Percentiles rank a stretch among this genome's conserved stretches.
Evolutionary conservation across 176 grass and related monocot genomes (phyloP).

Genomic region (Carex scoparia): DNA sequence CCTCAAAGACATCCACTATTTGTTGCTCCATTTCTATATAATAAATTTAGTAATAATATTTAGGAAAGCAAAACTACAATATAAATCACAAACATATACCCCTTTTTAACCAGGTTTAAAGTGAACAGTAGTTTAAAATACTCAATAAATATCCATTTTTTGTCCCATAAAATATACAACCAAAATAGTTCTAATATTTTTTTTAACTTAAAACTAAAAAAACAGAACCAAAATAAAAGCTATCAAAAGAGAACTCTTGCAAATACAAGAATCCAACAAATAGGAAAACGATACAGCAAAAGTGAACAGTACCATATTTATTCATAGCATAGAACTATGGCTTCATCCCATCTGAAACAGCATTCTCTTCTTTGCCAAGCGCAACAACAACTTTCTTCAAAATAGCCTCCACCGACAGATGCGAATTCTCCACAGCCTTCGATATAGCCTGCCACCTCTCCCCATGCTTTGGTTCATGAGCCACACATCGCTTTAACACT

Average conservation of each 20-base stretch:
- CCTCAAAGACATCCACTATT: neutral
- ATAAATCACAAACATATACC: neutral
- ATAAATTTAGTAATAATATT: neutral
- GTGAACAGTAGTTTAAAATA: neutral
- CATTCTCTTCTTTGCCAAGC: conserved; percentile 70
- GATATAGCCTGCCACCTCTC: conserved; percentile 77
- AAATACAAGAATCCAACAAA: neutral
- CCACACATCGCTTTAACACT: conserved; percentile 64
- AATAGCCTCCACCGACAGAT: conserved; percentile 56
- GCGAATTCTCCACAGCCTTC: conserved; percentile 91
- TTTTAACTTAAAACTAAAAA: neutral
- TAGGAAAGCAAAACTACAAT: neutral
- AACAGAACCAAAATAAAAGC: neutral
- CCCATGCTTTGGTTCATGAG: conserved; percentile 78
- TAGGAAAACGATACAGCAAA: neutral
- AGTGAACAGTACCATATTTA: neutral
- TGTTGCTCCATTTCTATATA: neutral
- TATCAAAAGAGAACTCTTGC: neutral
- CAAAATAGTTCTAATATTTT: neutral
- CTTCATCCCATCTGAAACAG: conserved; percentile 38
- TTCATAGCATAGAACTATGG: conserved; percentile 8
- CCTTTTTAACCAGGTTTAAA: neutral
- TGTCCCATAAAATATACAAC: neutral
- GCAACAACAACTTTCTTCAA: conserved; percentile 65
- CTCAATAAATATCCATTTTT: neutral